Evolutionary conservation across 2,329 filamentous ascomycete species (phyloP), one percentile per base, ranked within the genome.

Genomic region (Aureobasidium pullulans): DNA sequence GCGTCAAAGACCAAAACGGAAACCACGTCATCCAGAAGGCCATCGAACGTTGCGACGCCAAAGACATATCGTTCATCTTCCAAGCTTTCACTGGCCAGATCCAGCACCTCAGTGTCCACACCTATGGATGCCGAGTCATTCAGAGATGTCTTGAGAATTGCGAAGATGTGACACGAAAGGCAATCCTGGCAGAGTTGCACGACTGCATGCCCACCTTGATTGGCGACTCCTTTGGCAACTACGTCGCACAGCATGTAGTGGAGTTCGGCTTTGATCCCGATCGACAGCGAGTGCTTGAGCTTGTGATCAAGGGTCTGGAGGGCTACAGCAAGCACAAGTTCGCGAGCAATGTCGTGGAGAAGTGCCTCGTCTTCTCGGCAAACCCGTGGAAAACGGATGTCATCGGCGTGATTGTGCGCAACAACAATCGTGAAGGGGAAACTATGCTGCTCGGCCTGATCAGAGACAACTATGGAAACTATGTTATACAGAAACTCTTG

Each of bases 1-100:
- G 93, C 60, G 87, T 96, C 63, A 88, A 86, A 66, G 88, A 96
- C 66, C 85, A 90, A 70, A 94, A 96, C 66, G 94, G 93, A 58
- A 99, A 99, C 72, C 94, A 99, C 65, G 94, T 99, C 31, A 86
- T 99, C 16, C 94, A 97, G 68, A 96, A 96, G 73, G 87, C 93
- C 9, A 91, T 99, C 61, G 87, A 94, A 68, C 79, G 87, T 66
- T 83, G 93, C 60, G 89, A 90, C 0, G 82, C 85, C 1, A 80
- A 89, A 64, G 85, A 93, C 68, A 88, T 96, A 47, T 86, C 86
- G 63, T 95, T 95, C 73, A 87, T 97, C 71, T 87, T 96, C 75
- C 81, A 89, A 53, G 85, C 88, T 1, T 88, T 96, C 75, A 83
- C 81, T 53, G 87, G 86, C 8, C 84, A 92, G 61, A 86, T 96